Evolutionary conservation across 202 grass and related monocot genomes (phyloP), one percentile per base, ranked within the genome.

Genomic region (Alloteropsis angusta): DNA sequence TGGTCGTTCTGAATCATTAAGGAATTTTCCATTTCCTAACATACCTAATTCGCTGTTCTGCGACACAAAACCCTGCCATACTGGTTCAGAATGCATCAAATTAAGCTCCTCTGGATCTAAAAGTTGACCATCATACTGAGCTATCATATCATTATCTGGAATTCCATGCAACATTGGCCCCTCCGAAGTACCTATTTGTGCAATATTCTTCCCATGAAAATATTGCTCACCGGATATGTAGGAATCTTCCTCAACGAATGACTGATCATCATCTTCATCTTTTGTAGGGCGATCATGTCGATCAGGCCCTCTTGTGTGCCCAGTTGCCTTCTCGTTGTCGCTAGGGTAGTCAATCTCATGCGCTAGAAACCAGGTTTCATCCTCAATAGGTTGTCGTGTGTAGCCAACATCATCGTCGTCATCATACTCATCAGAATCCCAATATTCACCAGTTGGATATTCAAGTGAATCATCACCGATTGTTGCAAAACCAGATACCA

Each of bases 271-370:
- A 54, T 95, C 92, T 12, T 93, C 90, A 71, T 96, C 89, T 53
- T 93, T 93, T 85, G 85, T 74, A 61, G 86, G 83, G 71, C 34
- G 83, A 64, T 87, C 89, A 71, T 82, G 82, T 71, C 77, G 86
- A 85, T 90, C 85, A 84, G 81, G 44, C 23, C 83, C 83, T 76
- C 72, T 82, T n/a, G 83, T 74, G 60, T 86, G 86, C 26, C 76
- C 85, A n/a, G 83, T 84, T 52, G 85, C 82, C 80, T 91, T 99
- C 85, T 99, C 96, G 52, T 92, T 99, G 80, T 99, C 96, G 25
- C 92, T 95, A 72, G 96, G 92, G 88, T 99, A 99, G 57, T 99
- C 96, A 82, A 99, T 96, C 60, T 99, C 96, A 71, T 99, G 96
- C 18, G 96, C 92, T 57, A 99, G 72, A 87, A 99, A 99, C 96